These are phyloP conservation scores for Aegilops tauschii DNA, from an alignment of 176 grass and related monocot species.

Conservation along the genomic window DNA sequence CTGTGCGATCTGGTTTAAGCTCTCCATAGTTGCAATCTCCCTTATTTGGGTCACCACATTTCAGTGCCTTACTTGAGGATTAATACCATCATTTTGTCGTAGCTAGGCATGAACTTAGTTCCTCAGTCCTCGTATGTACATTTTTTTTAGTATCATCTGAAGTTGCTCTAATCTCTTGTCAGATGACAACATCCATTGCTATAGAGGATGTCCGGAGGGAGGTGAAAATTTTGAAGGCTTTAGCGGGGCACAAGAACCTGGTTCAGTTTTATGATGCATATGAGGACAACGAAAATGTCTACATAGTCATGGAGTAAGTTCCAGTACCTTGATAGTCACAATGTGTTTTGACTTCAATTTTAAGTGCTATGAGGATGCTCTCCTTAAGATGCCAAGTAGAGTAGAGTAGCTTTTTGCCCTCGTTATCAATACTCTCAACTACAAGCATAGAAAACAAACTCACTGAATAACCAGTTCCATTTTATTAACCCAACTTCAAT, in stretches of 20 bases:
- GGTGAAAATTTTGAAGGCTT: conserved; percentile 82
- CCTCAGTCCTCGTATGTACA: neutral
- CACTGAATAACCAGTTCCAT: neutral
- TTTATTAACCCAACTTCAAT: neutral
- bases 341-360: conserved; percentile 17
- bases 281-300: conserved; percentile 75
- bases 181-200: conserved; percentile 91
- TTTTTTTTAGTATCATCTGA: neutral
- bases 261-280: conserved; percentile 87
- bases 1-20: neutral
- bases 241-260: conserved; percentile 70
- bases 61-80: neutral
- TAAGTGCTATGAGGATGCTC: neutral
- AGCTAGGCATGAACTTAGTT: neutral
- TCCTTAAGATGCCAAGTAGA: neutral
- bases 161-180: conserved; percentile 32
- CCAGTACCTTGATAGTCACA: neutral
- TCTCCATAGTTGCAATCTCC: neutral
- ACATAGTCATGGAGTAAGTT: conserved; percentile 93
- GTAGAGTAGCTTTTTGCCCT: neutral
- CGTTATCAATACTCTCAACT: neutral
- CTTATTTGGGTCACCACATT: neutral
- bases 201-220: conserved; percentile 85
- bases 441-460: neutral
- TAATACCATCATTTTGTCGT: neutral